phyloP scores from a whole-genome alignment of 1,284 basidiomycete genomes.

The Apiotrichum montevideense region DNA sequence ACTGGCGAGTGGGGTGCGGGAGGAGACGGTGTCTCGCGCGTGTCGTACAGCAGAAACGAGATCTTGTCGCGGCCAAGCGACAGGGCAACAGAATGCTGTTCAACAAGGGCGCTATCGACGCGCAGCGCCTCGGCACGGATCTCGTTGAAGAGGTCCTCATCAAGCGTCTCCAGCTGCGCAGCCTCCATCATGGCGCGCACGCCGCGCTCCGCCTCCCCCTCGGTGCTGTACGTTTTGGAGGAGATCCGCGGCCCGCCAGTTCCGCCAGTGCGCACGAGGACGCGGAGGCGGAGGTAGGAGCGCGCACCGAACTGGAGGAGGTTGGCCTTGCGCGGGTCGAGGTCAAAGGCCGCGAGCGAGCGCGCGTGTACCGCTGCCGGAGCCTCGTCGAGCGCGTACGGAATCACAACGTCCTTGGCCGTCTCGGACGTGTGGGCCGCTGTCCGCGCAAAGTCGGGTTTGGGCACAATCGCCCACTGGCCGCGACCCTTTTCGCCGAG shows the following conservation, averaged over 20 bases:
- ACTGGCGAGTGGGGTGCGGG: conserved; percentile 13
- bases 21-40: conserved; percentile 10
- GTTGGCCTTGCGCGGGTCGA: conserved; percentile 35
- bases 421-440: conserved; percentile 16
- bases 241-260: neutral
- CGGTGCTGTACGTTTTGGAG: conserved; percentile 9
- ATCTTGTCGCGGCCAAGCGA: conserved; percentile 26
- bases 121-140: conserved; percentile 24
- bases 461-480: conserved; percentile 40
- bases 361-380: conserved; percentile 22
- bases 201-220: conserved; percentile 5
- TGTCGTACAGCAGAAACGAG: conserved; percentile 34
- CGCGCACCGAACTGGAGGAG: conserved; percentile 34
- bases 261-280: conserved; percentile 13
- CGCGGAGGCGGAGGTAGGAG: conserved; percentile 24
- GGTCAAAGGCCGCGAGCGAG: conserved; percentile 40
- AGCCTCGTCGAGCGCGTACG: conserved; percentile 45
- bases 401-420: conserved; percentile 44
- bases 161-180: conserved; percentile 42
- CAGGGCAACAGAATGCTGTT: conserved; percentile 17
- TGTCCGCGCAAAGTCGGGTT: conserved; percentile 35
- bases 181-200: conserved; percentile 26
- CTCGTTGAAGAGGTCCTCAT: conserved; percentile 43
- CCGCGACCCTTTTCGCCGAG: conserved; percentile 21
- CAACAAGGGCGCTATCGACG: conserved; percentile 18